Percentiles rank a stretch among this genome's conserved stretches.
phyloP scores from a whole-genome alignment of 202 grass and related monocot species.

The Brachypodium distachyon region DNA sequence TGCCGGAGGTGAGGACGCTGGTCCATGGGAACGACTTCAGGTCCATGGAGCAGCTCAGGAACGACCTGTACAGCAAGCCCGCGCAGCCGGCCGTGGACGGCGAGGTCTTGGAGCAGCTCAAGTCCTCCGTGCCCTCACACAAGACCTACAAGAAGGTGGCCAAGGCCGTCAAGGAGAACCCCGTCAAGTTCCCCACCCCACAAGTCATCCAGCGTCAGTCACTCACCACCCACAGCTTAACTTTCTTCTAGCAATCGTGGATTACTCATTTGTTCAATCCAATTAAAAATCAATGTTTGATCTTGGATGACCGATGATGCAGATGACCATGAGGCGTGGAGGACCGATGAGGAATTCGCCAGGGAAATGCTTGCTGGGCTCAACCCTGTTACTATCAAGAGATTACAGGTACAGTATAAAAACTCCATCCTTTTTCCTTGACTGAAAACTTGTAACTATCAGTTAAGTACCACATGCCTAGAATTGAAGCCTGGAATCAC shows the following conservation, averaged over 20 bases:
- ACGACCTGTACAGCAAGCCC: slow-evolving; percentile 48
- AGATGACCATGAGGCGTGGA: slow-evolving; percentile 79
- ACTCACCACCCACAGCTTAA: too few relatives aligned
- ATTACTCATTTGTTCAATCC: background rate
- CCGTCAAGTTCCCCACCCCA: slow-evolving; percentile 55
- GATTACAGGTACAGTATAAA: slow-evolving; percentile 50
- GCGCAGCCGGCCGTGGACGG: slow-evolving; percentile 12
- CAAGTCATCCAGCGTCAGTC: slow-evolving; percentile 69
- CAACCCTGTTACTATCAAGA: slow-evolving; percentile 63
- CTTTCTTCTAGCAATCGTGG: too few relatives aligned
- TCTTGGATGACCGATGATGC: background rate
- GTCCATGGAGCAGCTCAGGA: slow-evolving; percentile 55
- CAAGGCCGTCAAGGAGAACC: slow-evolving; percentile 47
- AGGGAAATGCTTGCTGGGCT: slow-evolving; percentile 91
- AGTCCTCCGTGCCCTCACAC: slow-evolving; percentile 51
- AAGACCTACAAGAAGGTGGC: slow-evolving; percentile 52
- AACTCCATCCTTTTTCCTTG: background rate
- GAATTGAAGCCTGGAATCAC: too few relatives aligned
- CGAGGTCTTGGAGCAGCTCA: slow-evolving; percentile 53
- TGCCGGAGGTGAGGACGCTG: slow-evolving; percentile 57
- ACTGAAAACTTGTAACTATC: background rate
- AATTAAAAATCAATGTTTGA: background rate
- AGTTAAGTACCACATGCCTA: background rate
- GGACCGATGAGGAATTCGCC: slow-evolving; percentile 76
- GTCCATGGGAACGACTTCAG: slow-evolving; percentile 52